Base-by-base conservation (phyloP, 164 flowering plant species). In the Stephania cephalantha region DNA sequence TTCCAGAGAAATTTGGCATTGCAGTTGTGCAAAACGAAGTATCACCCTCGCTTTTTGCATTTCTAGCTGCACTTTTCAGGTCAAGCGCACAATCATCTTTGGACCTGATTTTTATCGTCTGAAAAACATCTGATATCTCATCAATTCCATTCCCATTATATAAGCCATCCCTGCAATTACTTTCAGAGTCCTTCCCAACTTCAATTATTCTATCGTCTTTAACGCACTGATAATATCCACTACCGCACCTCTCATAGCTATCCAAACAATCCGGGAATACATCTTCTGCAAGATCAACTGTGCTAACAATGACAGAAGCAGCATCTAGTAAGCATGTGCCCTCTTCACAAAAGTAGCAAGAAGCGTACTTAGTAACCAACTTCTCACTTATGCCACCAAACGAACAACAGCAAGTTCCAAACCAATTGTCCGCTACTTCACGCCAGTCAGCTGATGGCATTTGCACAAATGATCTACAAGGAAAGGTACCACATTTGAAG, bases 391-490 rank as follows among this genome's bases (percentile, higher is more conserved):
- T 73, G 69, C 97, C 97, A 69, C 98, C 98, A 85, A 95, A 95
- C 6, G 99, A 92, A 81, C 99, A 93, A 77, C 99, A 95, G 81
- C 98, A 93, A 71, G 81, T 77, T 68, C 97, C 99, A 86, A 95
- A 95, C 99, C 99, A 95, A 77, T 93, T 95, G 79, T 95, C 98
- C 77, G 99, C 98, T 58, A 78, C 88, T 79, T 95, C 99, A 73
- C 87, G 88, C 98, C 99, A 95, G 78, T 95, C 83, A 50, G 83
- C 83, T 53, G 99, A 93, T 74, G 98, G 99, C 90, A 89, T 84
- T 79, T 95, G 97, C 76, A 82, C 81, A 76, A 91, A 92, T 70
- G 72, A 55, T 74, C 99, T 95, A 82, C 74, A 83, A 9, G 48
- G 50, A 74, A 35, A 78, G 71, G 52, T 29, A 12, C 22, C 52